Conservation (phyloP, 345 rosid genomes). For the Firmiana major region DNA sequence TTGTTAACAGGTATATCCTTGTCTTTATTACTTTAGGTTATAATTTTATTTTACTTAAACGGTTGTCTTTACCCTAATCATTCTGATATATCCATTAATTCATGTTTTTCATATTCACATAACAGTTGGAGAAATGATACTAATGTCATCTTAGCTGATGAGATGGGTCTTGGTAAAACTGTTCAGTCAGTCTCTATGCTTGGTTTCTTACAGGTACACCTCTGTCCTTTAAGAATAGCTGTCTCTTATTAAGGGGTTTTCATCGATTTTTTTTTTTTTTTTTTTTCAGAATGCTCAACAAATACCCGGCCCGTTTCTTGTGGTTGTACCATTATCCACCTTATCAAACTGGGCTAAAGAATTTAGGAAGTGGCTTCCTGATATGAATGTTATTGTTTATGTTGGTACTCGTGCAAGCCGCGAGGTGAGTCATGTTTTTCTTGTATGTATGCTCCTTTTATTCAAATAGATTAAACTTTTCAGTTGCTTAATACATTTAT, state of each 20-base stretch:
- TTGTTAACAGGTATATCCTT: slow-evolving; percentile 77
- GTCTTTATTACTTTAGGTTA: slow-evolving; percentile 13
- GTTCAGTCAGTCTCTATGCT: slow-evolving; percentile 99
- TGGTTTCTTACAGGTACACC: slow-evolving; percentile 88
- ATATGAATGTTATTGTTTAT: slow-evolving; percentile 84
- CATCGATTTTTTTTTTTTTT: slow-evolving; percentile 13
- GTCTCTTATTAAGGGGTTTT: not conserved
- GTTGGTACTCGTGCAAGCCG: slow-evolving; percentile 99
- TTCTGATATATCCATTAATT: not conserved
- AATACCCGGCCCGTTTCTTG: slow-evolving; percentile 97
- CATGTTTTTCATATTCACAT: slow-evolving; percentile 1
- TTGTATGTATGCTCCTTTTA: not conserved
- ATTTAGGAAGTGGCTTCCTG: slow-evolving; percentile 97
- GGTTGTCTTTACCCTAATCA: not conserved
- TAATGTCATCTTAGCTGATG: slow-evolving; percentile 99
- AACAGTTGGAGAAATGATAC: slow-evolving; percentile 98
- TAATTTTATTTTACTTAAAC: slow-evolving; percentile 14
- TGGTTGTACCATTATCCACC: slow-evolving; percentile 95
- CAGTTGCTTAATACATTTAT: too few species aligned
- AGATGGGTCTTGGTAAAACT: slow-evolving; percentile 99
- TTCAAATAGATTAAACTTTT: not conserved
- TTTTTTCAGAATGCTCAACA: slow-evolving; percentile 76
- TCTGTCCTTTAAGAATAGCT: slow-evolving; percentile 6
- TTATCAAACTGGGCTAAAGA: slow-evolving; percentile 99
- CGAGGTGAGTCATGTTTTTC: slow-evolving; percentile 57